Evolutionary conservation across 2,329 filamentous ascomycete genomes (phyloP), one percentile per base, ranked within the genome.

Genomic region (Aspergillus aculeatus): DNA sequence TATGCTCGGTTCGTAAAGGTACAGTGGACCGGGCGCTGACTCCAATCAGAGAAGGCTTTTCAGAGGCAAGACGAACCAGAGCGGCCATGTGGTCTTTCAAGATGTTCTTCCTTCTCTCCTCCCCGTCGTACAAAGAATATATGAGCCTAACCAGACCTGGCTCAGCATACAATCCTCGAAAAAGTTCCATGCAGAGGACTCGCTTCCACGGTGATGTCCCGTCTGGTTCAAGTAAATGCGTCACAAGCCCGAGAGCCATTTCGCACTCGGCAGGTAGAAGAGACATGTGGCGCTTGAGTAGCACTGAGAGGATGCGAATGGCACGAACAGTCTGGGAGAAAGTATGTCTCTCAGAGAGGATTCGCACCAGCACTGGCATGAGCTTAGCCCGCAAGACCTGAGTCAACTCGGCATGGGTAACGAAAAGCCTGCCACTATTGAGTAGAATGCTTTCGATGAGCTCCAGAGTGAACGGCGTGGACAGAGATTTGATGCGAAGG

Each of bases 1-100:
- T 81, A 35, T 82, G 82, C 49, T 83, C 81, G 4, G 84, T 83
- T 9, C 84, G 83, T 0, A 84, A 83, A 5, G 95, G 92, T 35
- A 94, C 85, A 0, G 92, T 93, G 1, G 95, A 98, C 67, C 96
- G 92, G 63, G 91, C 88, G 4, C 93, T 89, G 3, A 98, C 84
- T 0, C 95, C 95, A 62, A 99, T 98, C 26, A 96, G 82, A 0
- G 85, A 81, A 1, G 95, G 95, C 69, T 92, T 96, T 71, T 99
- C 95, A 0, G 92, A 92, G 57, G 94, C 94, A 9, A 98, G 80
- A 14, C 92, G 87, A n/a, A 98, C 95, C 71, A 99, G 93, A 0
- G 90, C 89, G 10, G 91, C 90, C 62, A 95, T 89, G 61, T 97
- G 82, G 59, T 92, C 89, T 68, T 90, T 89, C 23, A 99, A 79